Conservation (phyloP, 257 asterid genomes). For the Penstemon barbatus region DNA sequence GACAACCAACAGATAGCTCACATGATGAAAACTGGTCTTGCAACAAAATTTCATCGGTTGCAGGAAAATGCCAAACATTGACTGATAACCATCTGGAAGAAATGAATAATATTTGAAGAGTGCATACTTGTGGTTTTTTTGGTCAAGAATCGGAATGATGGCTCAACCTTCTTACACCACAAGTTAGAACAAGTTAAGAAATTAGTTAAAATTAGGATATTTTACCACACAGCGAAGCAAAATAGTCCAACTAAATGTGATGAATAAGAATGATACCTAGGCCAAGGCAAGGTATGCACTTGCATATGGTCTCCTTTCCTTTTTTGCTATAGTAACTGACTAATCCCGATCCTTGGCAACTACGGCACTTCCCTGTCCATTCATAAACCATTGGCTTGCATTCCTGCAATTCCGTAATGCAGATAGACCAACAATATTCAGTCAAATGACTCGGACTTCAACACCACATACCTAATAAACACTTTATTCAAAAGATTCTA, state of each 20-base stretch:
- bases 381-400: conserved; percentile 87
- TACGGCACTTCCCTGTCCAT: conserved; percentile 95
- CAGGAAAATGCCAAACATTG: not conserved
- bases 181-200: conserved; percentile 8
- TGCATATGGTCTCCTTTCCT: conserved; percentile 87
- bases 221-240: conserved; percentile 9
- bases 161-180: not conserved
- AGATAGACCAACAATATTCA: not conserved
- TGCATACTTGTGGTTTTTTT: not conserved
- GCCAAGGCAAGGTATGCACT: conserved; percentile 93
- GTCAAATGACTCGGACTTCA: not conserved
- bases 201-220: not conserved
- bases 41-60: not conserved
- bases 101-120: not conserved
- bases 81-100: not conserved
- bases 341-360: conserved; percentile 92
- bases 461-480: not conserved
- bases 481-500: not conserved
- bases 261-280: conserved; percentile 50
- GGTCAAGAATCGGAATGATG: not conserved
- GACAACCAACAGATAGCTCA: not conserved
- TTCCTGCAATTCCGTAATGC: conserved; percentile 48
- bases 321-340: conserved; percentile 79
- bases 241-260: not conserved
- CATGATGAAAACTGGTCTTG: not conserved